Base-by-base conservation (phyloP, 2,329 filamentous ascomycete species). In the Fusarium tupiense region DNA sequence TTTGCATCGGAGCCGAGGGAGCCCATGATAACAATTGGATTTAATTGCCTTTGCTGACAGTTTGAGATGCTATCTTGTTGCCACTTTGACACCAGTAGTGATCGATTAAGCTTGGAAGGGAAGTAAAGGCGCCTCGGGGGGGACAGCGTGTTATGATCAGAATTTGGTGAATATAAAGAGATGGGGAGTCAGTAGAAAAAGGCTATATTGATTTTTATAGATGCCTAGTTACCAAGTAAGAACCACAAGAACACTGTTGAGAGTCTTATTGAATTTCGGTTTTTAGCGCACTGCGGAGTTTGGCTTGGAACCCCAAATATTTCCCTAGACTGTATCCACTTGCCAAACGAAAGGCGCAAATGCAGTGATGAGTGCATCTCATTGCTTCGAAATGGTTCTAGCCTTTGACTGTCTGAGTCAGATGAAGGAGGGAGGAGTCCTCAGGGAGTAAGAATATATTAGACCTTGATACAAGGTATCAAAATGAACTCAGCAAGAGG, bases 1-100 rank as follows among this genome's bases (percentile, higher is more conserved):
- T 82, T 84, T 24, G 81, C 78, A 31, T 84, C 82, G 31, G 80
- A 72, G 16, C 76, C 75, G 49, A 83, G 79, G 29, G 85, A 86
- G 53, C 83, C 84, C 85, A 86, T 87, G 63, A 46, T 78, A 66
- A 61, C 31, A 12, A 33, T 50, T 49, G 12, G 31, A n/a, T 14
- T 38, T n/a, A 35, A 24, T 35, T 26, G 19, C 41, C n/a, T 43
- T 47, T 35, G 38, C 26, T 46, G 29, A n/a, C 26, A 31, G 43
- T 60, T n/a, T 56, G 52, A 56, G 52, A 12, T 31, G 24, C 35
- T 54, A n/a, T 37, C 14, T 22, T 65, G 41, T 67, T 65, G 35
- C 64, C 47, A 43, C 40, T 57, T 44, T 38, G 49, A 57, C 63
- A 41, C 41, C 40, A 35, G 47, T 24, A 35, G 47, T 24, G 35